Evolutionary conservation across 495 filamentous ascomycete species (phyloP).

Genomic region (Pyrenula massariospora): DNA sequence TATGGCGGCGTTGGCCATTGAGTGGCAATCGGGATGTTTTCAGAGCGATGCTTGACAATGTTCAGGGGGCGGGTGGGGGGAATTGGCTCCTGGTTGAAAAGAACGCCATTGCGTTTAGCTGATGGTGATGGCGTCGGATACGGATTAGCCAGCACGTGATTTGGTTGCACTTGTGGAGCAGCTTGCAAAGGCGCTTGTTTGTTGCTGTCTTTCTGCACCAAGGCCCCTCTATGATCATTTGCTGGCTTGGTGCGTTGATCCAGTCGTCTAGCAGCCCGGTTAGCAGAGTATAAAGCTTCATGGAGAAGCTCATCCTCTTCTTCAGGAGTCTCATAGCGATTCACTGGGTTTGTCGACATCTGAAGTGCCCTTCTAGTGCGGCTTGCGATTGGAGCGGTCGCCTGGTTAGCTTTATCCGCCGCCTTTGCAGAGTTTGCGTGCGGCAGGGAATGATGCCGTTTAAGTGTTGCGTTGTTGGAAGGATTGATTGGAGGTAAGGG

Average conservation of each 20-base stretch:
- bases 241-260: conserved; percentile 32
- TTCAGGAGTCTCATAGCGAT: conserved; percentile 86
- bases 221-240: background rate
- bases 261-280: conserved; percentile 41
- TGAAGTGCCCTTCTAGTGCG: conserved; percentile 74
- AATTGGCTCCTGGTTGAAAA: conserved; percentile 48
- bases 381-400: conserved; percentile 59
- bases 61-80: conserved; percentile 38
- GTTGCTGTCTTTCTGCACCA: conserved; percentile 1
- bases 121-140: conserved; percentile 91
- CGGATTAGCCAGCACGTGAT: conserved; percentile 50
- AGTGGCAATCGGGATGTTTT: conserved; percentile 42
- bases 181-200: conserved; percentile 21
- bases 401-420: conserved; percentile 47
- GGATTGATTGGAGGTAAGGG: background rate
- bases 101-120: conserved; percentile 61
- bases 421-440: conserved; percentile 51
- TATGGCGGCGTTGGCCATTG: conserved; percentile 97
- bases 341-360: conserved; percentile 56
- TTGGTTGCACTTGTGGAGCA: conserved; percentile 33
- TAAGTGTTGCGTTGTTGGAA: conserved; percentile 33
- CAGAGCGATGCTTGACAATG: conserved; percentile 49
- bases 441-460: conserved; percentile 67
- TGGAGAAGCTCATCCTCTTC: conserved; percentile 94
- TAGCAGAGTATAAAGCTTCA: conserved; percentile 57